A percentile compares a stretch with the other conserved stretches of the same genome.
Conservation (phyloP, 2,329 filamentous ascomycete species). For the Fusarium miscanthi region DNA sequence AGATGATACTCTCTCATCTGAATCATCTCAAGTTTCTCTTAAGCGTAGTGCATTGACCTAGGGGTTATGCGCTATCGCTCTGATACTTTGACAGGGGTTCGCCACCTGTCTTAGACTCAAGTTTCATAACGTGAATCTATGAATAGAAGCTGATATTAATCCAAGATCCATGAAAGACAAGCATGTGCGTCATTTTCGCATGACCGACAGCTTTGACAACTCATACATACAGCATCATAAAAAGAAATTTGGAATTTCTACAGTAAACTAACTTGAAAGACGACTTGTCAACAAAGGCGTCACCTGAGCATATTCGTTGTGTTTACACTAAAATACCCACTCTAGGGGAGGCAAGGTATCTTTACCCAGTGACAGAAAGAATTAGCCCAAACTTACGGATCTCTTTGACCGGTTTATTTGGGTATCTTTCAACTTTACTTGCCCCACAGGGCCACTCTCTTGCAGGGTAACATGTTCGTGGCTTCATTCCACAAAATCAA, state of each 20-base stretch:
- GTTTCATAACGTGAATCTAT: constrained; percentile 22
- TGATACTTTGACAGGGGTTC: constrained; percentile 17
- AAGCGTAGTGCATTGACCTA: constrained; percentile 11
- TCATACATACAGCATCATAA: neutral
- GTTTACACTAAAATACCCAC: constrained; percentile 12
- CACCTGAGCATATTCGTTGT: constrained; percentile 13
- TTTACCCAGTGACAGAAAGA: neutral
- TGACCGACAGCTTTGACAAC: constrained; percentile 1
- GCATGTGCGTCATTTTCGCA: constrained; percentile 5
- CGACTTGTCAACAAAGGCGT: neutral
- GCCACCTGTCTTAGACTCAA: constrained; percentile 23
- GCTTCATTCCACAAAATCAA: constrained; percentile 14
- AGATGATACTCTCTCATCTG: neutral
- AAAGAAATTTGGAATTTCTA: neutral
- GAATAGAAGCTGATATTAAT: constrained; percentile 13
- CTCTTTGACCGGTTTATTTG: neutral
- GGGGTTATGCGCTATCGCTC: constrained; percentile 7
- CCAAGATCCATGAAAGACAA: constrained; percentile 2
- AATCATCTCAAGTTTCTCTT: constrained; percentile 3
- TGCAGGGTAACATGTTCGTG: constrained; percentile 28
- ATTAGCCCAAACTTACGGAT: fast-evolving
- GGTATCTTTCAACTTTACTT: neutral
- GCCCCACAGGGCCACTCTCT: constrained; percentile 5
- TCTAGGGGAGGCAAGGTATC: neutral
- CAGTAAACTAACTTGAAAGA: neutral